Evolutionary conservation across 2,329 filamentous ascomycete genomes (phyloP), one percentile per base, ranked within the genome.

Genomic region (Saccharata proteae): DNA sequence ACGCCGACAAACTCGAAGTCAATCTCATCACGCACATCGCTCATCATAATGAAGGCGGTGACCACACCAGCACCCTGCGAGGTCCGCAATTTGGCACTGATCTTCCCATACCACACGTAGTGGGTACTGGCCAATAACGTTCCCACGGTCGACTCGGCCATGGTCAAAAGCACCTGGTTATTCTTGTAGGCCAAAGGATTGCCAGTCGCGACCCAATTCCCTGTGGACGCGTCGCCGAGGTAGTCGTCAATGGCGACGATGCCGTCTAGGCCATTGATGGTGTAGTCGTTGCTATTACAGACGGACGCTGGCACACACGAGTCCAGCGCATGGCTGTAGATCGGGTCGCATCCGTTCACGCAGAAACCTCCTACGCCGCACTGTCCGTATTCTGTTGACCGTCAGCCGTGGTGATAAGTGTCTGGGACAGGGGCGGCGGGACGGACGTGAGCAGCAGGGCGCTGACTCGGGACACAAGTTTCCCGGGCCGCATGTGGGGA

Each of bases 61-160:
- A 98, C 80, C 14, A 98, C 90, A 67, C 90, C 90, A 26, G 67
- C 62, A 36, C 85, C 86, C 48, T 81, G 77, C 41, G 78, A 80
- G 0, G 85, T 88, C 67, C 84, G 90, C 56, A 96, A 65, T 35
- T 65, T 80, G 33, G 83, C 84, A 55, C 79, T 80, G 47, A 93
- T 77, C 57, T 81, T 93, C 51, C 90, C 90, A 57, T 96, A 98
- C 90, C 90, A 96, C 59, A 98, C 77, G 60, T 94, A 96, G 43
- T 74, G 68, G 36, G 84, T 88, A 41, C 72, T 77, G 15, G 85
- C 80, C 34, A 98, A 61, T 26, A 98, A 73, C 7, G 90, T 94
- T 34, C 90, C 90, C 23, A 83, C 80, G 19, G 80, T 86, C 45
- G 79, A 70, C 41, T 78, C 71, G 24, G 82, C 75, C 88, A 98